Conservation (phyloP, 495 filamentous ascomycete genomes). For the Penicillium daleae region DNA sequence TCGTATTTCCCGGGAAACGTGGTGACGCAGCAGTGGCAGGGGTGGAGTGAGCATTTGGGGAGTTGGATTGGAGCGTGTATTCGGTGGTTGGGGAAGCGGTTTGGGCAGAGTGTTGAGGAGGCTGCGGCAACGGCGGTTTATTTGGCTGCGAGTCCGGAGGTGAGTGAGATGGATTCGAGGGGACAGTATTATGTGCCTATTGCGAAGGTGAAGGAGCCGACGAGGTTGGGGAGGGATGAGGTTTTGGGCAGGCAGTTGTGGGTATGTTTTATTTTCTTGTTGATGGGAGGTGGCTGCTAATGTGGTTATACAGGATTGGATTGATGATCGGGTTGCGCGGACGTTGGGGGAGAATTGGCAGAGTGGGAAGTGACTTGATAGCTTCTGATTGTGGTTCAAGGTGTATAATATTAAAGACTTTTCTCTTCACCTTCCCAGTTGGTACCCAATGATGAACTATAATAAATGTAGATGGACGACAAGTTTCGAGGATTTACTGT, state of each 20-base stretch:
- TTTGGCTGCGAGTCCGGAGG: constrained; percentile 31
- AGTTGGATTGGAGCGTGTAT: constrained; percentile 15
- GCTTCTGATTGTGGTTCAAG: background rate
- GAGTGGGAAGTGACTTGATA: background rate
- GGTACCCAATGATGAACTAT: too few species aligned
- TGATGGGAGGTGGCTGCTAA: background rate
- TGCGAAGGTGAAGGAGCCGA: constrained; percentile 28
- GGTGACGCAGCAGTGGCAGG: constrained; percentile 39
- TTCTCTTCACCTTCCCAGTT: too few species aligned
- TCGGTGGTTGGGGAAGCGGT: constrained; percentile 7
- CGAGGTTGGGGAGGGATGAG: constrained; percentile 28
- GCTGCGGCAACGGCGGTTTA: constrained; percentile 46
- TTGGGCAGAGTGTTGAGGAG: constrained; percentile 38
- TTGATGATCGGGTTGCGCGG: constrained; percentile 23
- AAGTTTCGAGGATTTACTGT: too few species aligned
- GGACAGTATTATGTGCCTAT: constrained; percentile 44
- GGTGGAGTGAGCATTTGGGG: constrained; percentile 39
- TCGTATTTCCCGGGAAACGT: constrained; percentile 47
- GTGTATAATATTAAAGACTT: too few species aligned
- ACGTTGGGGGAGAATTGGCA: constrained; percentile 18
- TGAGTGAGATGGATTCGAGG: constrained; percentile 20
- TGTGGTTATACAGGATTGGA: constrained; percentile 22
- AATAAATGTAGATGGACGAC: too few species aligned
- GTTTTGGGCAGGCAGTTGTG: constrained; percentile 34
- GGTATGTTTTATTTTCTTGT: constrained; percentile 11